Conservation (phyloP, 495 filamentous ascomycete species). For the Trichoderma reesei region DNA sequence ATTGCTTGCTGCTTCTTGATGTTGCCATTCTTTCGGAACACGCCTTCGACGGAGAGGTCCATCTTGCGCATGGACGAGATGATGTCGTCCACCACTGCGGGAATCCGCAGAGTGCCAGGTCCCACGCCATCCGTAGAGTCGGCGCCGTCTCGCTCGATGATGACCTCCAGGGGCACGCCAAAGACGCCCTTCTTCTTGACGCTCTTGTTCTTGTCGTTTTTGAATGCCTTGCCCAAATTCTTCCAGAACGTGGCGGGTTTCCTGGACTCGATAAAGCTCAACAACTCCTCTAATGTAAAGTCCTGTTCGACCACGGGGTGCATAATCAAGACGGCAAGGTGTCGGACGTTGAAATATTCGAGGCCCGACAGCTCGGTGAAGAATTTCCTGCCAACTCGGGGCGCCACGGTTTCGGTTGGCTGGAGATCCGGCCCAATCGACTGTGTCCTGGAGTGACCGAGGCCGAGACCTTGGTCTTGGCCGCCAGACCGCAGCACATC, state of each 20-base stretch:
- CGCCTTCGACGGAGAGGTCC: constrained; percentile 98
- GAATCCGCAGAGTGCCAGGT: constrained; percentile 78
- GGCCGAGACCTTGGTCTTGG: constrained; percentile 50
- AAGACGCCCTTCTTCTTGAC: constrained; percentile 92
- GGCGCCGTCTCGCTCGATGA: constrained; percentile 87
- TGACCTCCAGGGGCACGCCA: constrained; percentile 70
- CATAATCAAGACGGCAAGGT: constrained; percentile 92
- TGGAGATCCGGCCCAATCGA: constrained; percentile 48
- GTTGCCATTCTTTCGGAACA: constrained; percentile 98
- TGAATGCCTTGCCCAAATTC: constrained; percentile 94
- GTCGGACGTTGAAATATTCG: constrained; percentile 94
- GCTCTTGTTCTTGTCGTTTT: constrained; percentile 64
- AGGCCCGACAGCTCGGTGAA: constrained; percentile 94
- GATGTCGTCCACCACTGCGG: constrained; percentile 81
- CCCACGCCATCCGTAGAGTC: constrained; percentile 95
- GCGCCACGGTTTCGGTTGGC: constrained; percentile 35
- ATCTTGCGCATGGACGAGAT: constrained; percentile 92
- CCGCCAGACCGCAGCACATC: constrained; percentile 55
- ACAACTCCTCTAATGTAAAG: constrained; percentile 89
- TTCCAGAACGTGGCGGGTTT: constrained; percentile 89
- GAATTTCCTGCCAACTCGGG: constrained; percentile 60
- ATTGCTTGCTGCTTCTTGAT: constrained; percentile 83
- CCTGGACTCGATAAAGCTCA: constrained; percentile 85
- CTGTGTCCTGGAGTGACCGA: constrained; percentile 71
- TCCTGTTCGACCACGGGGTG: constrained; percentile 82